Base-by-base conservation (phyloP, 2,329 filamentous ascomycete genomes). In the Diaporthe aspalathi region DNA sequence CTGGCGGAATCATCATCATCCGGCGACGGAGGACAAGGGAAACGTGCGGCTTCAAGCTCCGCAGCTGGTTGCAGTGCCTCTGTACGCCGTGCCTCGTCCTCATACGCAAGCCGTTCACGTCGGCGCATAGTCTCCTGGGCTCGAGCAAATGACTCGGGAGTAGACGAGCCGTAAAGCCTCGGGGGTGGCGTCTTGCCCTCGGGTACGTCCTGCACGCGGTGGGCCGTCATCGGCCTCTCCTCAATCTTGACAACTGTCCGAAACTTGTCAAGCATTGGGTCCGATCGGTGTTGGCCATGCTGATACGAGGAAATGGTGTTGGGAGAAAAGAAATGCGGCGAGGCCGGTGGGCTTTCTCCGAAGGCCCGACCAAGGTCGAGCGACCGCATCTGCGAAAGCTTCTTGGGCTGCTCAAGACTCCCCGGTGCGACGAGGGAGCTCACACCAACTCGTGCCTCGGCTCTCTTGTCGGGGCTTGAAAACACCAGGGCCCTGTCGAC, bases 401-500 rank as follows among this genome's bases (percentile, higher is more conserved):
- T 84, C 72, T 75, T 86, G 74, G 78, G 88, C 79, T 79, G 82
- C 76, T 84, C 90, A 75, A 85, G 85, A 79, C 78, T 90, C 70
- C 92, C 92, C 4, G 90, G 86, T 1, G 88, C 92, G 27, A 87
- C 82, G 1, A 90, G 85, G 5, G 86, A 89, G 78, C 87, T 92
- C 32, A 94, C 76, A 5, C 88, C 89, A 2, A 94, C 85, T 74
- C 88, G 90, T 1, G 93, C 85, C 50, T 87, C 86, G 2, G 87
- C 88, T 72, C 92, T 90, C 74, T 91, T 90, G 77, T 93, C 90
- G 12, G 85, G 82, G 67, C 84, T 89, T 27, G 84, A 83, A 67
- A 92, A 90, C 3, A 81, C 73, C 82, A 88, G 74, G 74, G 87
- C 85, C 52, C 90, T 85, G 72, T 94, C 92, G 8, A 90, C 89